Evolutionary conservation across 2,329 filamentous ascomycete species (phyloP), one percentile per base, ranked within the genome.

Genomic region (Hypoxylon sp.): DNA sequence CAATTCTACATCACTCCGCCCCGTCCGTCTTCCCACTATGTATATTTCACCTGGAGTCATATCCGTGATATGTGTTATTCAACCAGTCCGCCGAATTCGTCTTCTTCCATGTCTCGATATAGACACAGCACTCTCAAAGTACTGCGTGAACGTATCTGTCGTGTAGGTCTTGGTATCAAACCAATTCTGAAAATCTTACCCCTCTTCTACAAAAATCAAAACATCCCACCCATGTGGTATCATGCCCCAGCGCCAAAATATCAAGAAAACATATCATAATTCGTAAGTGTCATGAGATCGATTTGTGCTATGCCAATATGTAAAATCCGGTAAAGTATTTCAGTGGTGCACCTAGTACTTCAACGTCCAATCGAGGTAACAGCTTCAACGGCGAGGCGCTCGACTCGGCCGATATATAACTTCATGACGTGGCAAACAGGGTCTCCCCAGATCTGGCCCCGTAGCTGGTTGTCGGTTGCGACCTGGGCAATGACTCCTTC

Each of bases 361-460:
- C 65, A 76, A 59, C 63, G 61, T 10, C 70, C 72, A 72, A 76
- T 80, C 22, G 76, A 81, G 33, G 87, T 91, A 10, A 92, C 89
- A 10, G 91, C 92, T 64, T 86, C 88, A 1, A 90, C 89, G 10
- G 92, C 92, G 61, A 97, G 80, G 3, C 84, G 82, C 77, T 96
- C 91, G 48, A 97, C 87, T 59, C 94, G 82, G 19, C 85, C 87
- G 13, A 88, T 88, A 79, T 97, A 97, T 19, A 96, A 76, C 66
- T 84, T 88, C 94, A 97, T 97, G 73, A 90, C 84, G 81, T 97
- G 94, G 77, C 90, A 91, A 47, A 93, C 83, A 0, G 92, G 92
- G 77, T 97, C 93, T 0, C 94, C 94, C 86, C 94, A 97, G 3
- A 97, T 84, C 0, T 94, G 86, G 1, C 84, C 85, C 24, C 91